Evolutionary conservation across 352 stramenopile species (phyloP).

Genomic region (Pythium brassicae): DNA sequence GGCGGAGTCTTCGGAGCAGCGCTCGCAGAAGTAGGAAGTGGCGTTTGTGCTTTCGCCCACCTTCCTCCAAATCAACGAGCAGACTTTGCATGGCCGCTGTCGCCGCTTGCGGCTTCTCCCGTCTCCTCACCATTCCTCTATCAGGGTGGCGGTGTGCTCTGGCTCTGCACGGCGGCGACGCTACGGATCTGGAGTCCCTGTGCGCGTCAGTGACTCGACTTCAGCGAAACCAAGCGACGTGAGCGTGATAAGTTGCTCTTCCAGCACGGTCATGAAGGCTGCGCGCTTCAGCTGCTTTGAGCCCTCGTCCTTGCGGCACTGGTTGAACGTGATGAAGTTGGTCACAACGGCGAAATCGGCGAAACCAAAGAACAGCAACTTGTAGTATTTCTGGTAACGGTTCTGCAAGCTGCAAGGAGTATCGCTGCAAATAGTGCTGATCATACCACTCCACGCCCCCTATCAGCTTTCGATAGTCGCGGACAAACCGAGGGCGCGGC

Average conservation of each 20-base stretch:
- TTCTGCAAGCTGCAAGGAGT: neutral
- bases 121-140: no score
- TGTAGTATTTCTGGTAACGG: conserved; percentile 2
- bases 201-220: no score
- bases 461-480: neutral
- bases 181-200: no score
- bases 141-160: no score
- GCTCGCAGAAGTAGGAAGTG: no score
- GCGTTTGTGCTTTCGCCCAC: no score
- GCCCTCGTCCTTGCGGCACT: neutral
- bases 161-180: neutral
- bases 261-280: neutral
- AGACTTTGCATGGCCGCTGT: no score
- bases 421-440: neutral
- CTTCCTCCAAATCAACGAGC: no score
- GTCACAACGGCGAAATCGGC: neutral
- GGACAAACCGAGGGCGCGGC: neutral
- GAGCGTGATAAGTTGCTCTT: neutral
- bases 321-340: neutral
- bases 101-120: no score
- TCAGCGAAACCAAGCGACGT: no score
- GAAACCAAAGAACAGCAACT: neutral
- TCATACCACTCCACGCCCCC: neutral
- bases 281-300: neutral
- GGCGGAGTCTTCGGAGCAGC: no score